Evolutionary conservation across 2,329 filamentous ascomycete species (phyloP), one percentile per base, ranked within the genome.

Genomic region (Paracamarosporium sp.): DNA sequence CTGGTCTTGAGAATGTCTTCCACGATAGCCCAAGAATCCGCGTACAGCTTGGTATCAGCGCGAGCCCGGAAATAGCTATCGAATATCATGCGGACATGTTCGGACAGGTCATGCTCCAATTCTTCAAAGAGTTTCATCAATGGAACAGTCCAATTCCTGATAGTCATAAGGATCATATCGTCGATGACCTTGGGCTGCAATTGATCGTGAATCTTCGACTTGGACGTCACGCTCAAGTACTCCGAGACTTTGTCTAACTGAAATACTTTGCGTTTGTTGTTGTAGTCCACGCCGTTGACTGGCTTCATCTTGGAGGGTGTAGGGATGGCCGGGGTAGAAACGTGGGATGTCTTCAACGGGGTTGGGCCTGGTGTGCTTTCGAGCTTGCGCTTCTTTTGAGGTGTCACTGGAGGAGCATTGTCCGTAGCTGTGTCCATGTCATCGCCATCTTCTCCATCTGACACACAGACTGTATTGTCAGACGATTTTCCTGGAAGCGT

Each of bases 151-250:
- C 78, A 81, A 5, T 71, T 22, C 5, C 56, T 4, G 0, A 81
- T 43, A 0, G 69, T 61, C 0, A 59, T 20, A 0, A 69, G 35
- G 11, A 76, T 73, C 41, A 81, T 52, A 1, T 64, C 56, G 1
- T 76, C 66, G 0, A 75, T 58, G 0, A 75, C 73, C 40, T 72
- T 71, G 0, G 73, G 72, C 12, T 79, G 64, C 0, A 78, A 59
- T n/a, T 75, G 69, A 0, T 66, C 72, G 0, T 73, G 74, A 0
- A 80, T 62, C 1, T 63, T 72, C 0, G 71, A 70, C 2, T 65
- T 67, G 0, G 73, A 72, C 3, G 64, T 62, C 2, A 67, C 52
- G 2, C 64, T 59, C 1, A 79, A 59, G 5, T 69, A 53, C 4
- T 55, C 36, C 2, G 62, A 59, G 13, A 79, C 63, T 0, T 73